These are phyloP conservation scores for Rhizopogon vesiculosus DNA, from an alignment of 768 basidiomycete genomes.

Conservation along the genomic window DNA sequence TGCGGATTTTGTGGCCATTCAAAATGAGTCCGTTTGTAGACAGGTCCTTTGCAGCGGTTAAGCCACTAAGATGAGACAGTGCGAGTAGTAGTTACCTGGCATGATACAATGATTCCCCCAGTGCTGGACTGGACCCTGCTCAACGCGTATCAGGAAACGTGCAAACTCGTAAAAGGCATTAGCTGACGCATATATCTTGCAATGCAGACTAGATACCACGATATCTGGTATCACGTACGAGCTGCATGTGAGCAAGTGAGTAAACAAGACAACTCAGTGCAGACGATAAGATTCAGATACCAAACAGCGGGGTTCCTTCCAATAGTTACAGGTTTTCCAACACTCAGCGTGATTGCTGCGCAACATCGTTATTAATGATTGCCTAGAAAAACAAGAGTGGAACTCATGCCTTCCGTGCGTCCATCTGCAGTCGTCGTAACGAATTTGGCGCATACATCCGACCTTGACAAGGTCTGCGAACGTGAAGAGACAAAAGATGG, in stretches of 20 bases:
- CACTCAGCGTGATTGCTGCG: conserved; percentile 53
- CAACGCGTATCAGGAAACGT: neutral
- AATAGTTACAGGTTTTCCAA: conserved; percentile 61
- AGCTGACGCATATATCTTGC: conserved; percentile 75
- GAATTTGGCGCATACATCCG: conserved; percentile 68
- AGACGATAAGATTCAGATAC: conserved; percentile 28
- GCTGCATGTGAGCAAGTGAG: conserved; percentile 13
- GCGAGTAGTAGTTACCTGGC: conserved; percentile 45
- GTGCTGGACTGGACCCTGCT: conserved; percentile 62
- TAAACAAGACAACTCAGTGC: neutral
- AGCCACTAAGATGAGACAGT: neutral
- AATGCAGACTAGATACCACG: conserved; percentile 67
- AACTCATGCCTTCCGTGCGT: conserved; percentile 53
- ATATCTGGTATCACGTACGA: conserved; percentile 62
- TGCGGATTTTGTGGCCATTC: conserved; percentile 66
- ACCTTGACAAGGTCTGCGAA: conserved; percentile 6
- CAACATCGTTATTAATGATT: neutral
- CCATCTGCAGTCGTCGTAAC: conserved; percentile 55
- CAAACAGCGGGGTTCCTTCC: conserved; percentile 70
- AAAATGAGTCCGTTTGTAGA: conserved; percentile 74
- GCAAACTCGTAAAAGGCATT: neutral
- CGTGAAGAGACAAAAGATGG: conserved; percentile 18
- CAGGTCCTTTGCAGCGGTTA: conserved; percentile 51
- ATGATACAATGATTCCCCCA: conserved; percentile 74
- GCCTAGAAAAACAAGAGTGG: neutral